Percentiles rank a stretch among this genome's conserved stretches.
These are phyloP conservation scores for Tylopilus cervinicoccineus DNA, from an alignment of 768 basidiomycete genomes.

Conservation along the genomic window DNA sequence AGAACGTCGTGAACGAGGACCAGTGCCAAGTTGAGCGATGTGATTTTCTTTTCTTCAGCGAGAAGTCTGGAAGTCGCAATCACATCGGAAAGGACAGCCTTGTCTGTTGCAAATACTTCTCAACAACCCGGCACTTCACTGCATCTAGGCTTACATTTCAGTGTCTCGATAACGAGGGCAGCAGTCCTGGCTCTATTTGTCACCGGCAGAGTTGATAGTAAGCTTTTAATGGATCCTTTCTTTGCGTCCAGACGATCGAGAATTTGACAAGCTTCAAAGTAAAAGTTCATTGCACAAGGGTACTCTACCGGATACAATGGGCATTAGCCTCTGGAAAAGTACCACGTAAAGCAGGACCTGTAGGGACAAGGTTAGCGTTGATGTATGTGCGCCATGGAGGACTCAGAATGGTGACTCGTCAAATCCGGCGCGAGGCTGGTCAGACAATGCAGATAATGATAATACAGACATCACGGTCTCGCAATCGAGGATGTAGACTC, in stretches of 20 bases:
- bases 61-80: conserved; percentile 65
- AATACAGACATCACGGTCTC: conserved; percentile 57
- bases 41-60: conserved; percentile 71
- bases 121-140: conserved; percentile 2
- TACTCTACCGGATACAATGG: conserved; percentile 27
- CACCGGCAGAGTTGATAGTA: conserved; percentile 69
- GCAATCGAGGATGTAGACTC: conserved; percentile 12
- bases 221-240: conserved; percentile 88
- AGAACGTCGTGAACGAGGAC: conserved; percentile 91
- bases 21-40: conserved; percentile 70
- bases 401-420: conserved; percentile 43
- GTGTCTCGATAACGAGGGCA: conserved; percentile 88
- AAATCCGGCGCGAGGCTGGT: conserved; percentile 47
- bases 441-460: conserved; percentile 97
- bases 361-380: conserved; percentile 28
- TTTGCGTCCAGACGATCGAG: conserved; percentile 85
- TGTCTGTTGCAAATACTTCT: conserved; percentile 49
- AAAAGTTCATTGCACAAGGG: conserved; percentile 77
- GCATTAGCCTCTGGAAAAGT: conserved; percentile 24
- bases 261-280: conserved; percentile 82
- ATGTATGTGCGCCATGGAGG: conserved; percentile 4
- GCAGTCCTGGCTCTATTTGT: conserved; percentile 74
- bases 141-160: conserved; percentile 71
- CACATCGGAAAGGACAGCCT: conserved; percentile 65
- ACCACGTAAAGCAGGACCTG: conserved; percentile 22